A percentile compares a stretch with the other conserved stretches of the same genome.
Conservation (phyloP, 2,329 filamentous ascomycete species). For the Paraconiothyrium sp. region DNA sequence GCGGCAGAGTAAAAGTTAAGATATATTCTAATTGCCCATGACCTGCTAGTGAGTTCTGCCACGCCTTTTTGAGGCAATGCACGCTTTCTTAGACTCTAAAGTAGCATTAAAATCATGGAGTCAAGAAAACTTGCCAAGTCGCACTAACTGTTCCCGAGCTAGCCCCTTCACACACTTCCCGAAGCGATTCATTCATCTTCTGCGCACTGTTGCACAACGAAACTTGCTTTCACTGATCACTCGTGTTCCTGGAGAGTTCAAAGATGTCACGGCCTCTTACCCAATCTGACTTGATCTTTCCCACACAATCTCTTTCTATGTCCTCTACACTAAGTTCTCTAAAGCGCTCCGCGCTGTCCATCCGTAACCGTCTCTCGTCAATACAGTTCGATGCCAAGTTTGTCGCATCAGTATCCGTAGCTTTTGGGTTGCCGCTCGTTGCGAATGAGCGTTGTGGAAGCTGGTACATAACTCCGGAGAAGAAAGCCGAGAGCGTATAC, state of each 20-base stretch:
- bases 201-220: not conserved
- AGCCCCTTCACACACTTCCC: not conserved
- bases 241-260: not conserved
- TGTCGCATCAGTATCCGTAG: conserved; percentile 68
- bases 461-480: conserved; percentile 81
- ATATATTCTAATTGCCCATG: too few relatives aligned
- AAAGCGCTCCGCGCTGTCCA: conserved; percentile 78
- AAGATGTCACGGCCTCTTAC: conserved; percentile 31
- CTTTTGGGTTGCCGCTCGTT: conserved; percentile 73
- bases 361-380: conserved; percentile 82
- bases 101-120: too few relatives aligned
- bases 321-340: conserved; percentile 74
- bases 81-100: too few relatives aligned
- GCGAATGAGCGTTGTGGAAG: conserved; percentile 96
- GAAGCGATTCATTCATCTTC: not conserved
- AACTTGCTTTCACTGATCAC: not conserved
- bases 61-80: too few relatives aligned
- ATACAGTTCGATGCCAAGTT: conserved; percentile 81
- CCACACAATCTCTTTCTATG: conserved; percentile 66
- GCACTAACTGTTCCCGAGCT: not conserved
- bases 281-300: conserved; percentile 61
- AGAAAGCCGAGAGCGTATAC: conserved; percentile 80
- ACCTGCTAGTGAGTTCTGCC: too few relatives aligned
- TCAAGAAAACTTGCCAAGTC: not conserved
- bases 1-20: too few relatives aligned